These are phyloP conservation scores for Diaporthe caulivora DNA, from an alignment of 2,329 filamentous ascomycete genomes.

Conservation along the genomic window DNA sequence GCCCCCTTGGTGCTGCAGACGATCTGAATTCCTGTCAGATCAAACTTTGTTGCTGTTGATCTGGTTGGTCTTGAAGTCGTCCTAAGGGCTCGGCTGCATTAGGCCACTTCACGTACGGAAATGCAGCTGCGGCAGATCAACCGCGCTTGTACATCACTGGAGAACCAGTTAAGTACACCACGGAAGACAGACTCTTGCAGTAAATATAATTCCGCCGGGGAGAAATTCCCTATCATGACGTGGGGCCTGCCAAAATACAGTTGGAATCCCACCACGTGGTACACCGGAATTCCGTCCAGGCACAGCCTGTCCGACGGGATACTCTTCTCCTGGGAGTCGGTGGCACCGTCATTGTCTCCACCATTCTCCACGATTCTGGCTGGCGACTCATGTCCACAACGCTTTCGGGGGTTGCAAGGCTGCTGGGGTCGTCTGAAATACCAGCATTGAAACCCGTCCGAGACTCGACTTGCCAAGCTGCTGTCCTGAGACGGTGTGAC, in stretches of 20 bases:
- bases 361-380: slow-evolving; percentile 9
- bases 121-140: slow-evolving; percentile 6
- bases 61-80: not conserved
- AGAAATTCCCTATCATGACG: not conserved
- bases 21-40: slow-evolving; percentile 8
- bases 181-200: no score
- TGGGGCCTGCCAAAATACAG: not conserved
- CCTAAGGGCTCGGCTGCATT: not conserved
- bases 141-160: not conserved
- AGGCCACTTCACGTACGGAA: not conserved
- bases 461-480: slow-evolving; percentile 7
- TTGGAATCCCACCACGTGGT: slow-evolving; percentile 4
- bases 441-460: slow-evolving; percentile 20
- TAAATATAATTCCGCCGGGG: not conserved
- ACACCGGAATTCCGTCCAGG: slow-evolving; percentile 1
- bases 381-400: slow-evolving; percentile 22
- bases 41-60: not conserved
- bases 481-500: not conserved
- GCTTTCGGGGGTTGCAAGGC: slow-evolving; percentile 4
- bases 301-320: slow-evolving; percentile 3
- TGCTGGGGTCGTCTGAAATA: slow-evolving; percentile 7
- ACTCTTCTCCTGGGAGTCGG: slow-evolving; percentile 1
- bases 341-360: slow-evolving; percentile 15
- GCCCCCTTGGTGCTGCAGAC: slow-evolving; percentile 11
- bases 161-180: no score